Percentiles rank a stretch among this genome's conserved stretches.
These are phyloP conservation scores for Phytophthora melonis DNA, from an alignment of 352 stramenopile species.

Conservation along the genomic window DNA sequence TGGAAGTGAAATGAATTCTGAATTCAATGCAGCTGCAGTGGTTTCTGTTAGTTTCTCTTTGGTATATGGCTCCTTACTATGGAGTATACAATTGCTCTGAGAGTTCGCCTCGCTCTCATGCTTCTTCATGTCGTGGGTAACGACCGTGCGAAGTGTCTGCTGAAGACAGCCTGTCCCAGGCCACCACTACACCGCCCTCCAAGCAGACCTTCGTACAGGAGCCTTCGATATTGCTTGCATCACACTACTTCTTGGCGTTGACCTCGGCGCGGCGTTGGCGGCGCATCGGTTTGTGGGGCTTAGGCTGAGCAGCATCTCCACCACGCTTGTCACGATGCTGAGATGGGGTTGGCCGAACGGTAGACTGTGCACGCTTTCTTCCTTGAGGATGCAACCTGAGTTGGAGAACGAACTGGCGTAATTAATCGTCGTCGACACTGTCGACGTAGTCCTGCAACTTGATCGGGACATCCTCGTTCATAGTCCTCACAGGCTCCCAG, in stretches of 20 bases:
- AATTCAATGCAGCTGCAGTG: too few relatives aligned
- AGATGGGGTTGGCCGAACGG: background rate
- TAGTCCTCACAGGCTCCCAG: conserved; percentile 2
- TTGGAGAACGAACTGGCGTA: conserved; percentile 1
- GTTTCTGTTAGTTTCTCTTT: too few relatives aligned
- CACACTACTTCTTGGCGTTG: background rate
- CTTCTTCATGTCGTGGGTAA: too few relatives aligned
- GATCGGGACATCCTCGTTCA: conserved; percentile 1
- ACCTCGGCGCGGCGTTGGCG: conserved; percentile 1
- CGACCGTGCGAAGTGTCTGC: too few relatives aligned
- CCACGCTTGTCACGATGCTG: background rate
- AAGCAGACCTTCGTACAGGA: too few relatives aligned
- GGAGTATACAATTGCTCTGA: too few relatives aligned
- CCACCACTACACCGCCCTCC: too few relatives aligned
- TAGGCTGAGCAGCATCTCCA: background rate
- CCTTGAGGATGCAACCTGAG: background rate
- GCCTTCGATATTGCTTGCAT: background rate
- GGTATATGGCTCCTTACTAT: too few relatives aligned
- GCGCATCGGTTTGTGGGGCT: background rate
- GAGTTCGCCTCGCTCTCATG: too few relatives aligned
- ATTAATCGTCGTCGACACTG: background rate
- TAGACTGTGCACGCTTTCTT: conserved; percentile 1
- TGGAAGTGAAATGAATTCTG: too few relatives aligned
- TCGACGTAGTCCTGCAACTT: conserved; percentile 3
- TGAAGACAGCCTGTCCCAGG: too few relatives aligned